Evolutionary conservation across 805 yeast species (phyloP).

Genomic region (Myxozyma geophila): DNA sequence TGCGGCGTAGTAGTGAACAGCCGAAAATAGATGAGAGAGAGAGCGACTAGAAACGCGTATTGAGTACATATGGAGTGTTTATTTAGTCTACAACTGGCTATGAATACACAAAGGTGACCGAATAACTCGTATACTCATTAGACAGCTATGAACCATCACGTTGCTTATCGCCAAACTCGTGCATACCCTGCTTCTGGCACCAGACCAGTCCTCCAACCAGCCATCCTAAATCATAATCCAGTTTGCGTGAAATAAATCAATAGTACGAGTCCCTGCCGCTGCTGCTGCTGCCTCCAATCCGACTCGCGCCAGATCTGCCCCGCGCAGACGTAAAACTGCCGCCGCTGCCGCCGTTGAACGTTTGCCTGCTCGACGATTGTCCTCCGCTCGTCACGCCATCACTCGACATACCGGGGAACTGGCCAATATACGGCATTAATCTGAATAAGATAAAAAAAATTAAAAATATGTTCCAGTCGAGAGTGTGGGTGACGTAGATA

Average conservation of each 20-base stretch:
- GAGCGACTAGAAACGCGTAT: no score
- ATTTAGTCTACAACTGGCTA: no score
- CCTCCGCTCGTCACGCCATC: constrained; percentile 16
- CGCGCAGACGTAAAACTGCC: constrained; percentile 21
- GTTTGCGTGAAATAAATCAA: not conserved
- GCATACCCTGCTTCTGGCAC: no score
- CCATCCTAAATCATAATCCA: not conserved
- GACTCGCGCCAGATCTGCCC: constrained; percentile 20
- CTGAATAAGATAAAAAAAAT: constrained; percentile 8
- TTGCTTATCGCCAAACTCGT: no score
- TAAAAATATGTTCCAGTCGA: not conserved
- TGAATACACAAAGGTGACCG: no score
- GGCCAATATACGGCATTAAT: constrained; percentile 31
- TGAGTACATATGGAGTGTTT: no score
- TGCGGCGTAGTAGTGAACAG: no score
- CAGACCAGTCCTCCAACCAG: no score
- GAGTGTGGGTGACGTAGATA: no score
- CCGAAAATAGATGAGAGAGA: no score
- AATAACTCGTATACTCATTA: no score
- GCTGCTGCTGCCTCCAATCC: constrained; percentile 8
- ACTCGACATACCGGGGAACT: constrained; percentile 29
- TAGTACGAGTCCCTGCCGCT: constrained; percentile 2
- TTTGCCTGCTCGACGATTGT: not conserved
- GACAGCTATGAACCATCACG: no score
- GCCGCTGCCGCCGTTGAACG: constrained; percentile 13